Evolutionary conservation across 139 green algal species (phyloP).

Genomic region (Diplosphaera chodatii): DNA sequence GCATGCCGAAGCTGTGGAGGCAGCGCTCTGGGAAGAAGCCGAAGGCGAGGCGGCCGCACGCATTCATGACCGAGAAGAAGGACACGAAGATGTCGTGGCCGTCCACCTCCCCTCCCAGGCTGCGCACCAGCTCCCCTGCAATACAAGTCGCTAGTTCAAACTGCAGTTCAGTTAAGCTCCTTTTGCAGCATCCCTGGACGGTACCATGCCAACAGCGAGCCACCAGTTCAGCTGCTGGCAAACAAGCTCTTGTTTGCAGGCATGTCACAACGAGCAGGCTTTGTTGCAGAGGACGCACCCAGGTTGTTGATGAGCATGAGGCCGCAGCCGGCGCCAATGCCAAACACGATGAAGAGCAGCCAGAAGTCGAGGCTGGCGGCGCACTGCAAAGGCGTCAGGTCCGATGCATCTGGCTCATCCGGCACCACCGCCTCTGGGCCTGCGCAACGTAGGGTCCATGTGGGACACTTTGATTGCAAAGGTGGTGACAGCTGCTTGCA

Average conservation of each 20-base stretch:
- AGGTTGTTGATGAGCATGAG: constrained; percentile 77
- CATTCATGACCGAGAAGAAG: constrained; percentile 47
- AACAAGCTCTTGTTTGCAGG: too few species aligned
- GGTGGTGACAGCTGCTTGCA: too few species aligned
- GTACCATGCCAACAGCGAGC: too few species aligned
- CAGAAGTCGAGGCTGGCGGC: constrained; percentile 49
- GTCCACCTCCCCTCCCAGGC: constrained; percentile 27
- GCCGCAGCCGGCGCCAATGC: constrained; percentile 47
- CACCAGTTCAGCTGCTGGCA: too few species aligned
- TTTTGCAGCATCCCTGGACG: too few species aligned
- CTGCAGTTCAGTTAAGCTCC: too few species aligned
- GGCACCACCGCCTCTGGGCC: background rate
- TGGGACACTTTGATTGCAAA: too few species aligned
- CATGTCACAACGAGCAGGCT: too few species aligned
- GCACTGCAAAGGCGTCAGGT: constrained; percentile 31
- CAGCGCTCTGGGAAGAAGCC: constrained; percentile 43
- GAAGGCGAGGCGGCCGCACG: constrained; percentile 43
- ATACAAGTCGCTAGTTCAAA: constrained; percentile 23
- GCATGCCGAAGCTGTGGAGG: constrained; percentile 37
- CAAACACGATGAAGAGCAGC: constrained; percentile 51
- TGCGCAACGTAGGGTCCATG: too few species aligned
- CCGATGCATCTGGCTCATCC: background rate
- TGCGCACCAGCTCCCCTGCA: constrained; percentile 45
- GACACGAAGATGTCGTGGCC: constrained; percentile 60
- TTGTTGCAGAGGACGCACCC: too few species aligned